Evolutionary conservation across 1,284 basidiomycete genomes (phyloP).

Genomic region (Pyrrhoderma lamaoense): DNA sequence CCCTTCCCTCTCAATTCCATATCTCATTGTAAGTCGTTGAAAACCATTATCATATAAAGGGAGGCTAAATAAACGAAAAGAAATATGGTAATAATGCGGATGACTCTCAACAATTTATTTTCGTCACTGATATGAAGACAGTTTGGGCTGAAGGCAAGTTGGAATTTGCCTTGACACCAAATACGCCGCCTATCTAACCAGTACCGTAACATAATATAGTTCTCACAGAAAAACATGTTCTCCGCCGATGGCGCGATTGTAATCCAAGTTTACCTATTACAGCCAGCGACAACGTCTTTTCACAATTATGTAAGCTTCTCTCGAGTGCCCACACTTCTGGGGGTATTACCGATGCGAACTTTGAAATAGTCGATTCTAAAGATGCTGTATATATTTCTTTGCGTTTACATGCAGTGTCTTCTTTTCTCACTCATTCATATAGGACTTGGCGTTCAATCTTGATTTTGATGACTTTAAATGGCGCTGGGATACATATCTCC

Average conservation of each 20-base stretch:
- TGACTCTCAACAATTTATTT: conserved; percentile 41
- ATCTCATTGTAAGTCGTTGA: conserved; percentile 52
- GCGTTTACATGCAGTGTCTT: conserved; percentile 3
- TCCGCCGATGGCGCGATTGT: conserved; percentile 57
- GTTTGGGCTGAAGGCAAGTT: conserved; percentile 67
- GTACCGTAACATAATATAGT: conserved; percentile 32
- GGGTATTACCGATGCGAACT: conserved; percentile 47
- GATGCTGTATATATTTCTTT: conserved; percentile 43
- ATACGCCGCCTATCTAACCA: not conserved
- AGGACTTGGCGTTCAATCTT: conserved; percentile 63
- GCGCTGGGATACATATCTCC: conserved; percentile 65
- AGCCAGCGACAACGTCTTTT: conserved; percentile 39
- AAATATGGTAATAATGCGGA: conserved; percentile 8
- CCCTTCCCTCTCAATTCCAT: conserved; percentile 49
- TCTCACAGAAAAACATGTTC: conserved; percentile 49
- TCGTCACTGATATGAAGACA: conserved; percentile 66
- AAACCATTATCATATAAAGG: too few species aligned
- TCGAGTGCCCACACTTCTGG: conserved; percentile 52
- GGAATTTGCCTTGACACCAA: not conserved
- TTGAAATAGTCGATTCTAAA: conserved; percentile 47
- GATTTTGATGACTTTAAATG: conserved; percentile 56
- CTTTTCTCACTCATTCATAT: conserved; percentile 11
- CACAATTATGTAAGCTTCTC: conserved; percentile 47
- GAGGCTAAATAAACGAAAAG: not conserved
- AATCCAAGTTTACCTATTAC: conserved; percentile 32